Evolutionary conservation across 2,329 filamentous ascomycete species (phyloP), one percentile per base, ranked within the genome.

Genomic region (Diplocarpon mali): DNA sequence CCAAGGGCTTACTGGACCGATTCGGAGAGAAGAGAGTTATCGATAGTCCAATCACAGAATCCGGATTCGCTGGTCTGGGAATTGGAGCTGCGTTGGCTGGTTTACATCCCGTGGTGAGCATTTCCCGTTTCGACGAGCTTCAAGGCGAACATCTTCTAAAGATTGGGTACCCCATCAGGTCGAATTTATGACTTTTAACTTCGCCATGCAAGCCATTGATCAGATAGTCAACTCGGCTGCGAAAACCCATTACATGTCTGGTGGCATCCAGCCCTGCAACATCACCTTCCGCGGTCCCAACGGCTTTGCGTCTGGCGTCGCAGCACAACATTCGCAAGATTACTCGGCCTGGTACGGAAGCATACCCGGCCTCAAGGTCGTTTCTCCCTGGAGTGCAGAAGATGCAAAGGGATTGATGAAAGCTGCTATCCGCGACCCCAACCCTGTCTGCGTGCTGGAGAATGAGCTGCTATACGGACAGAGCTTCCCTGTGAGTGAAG

Each of bases 161-260:
- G 32, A 45, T 34, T 45, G 45, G 38, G 42, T 44, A 34, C 20
- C 7, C 7, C 20, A 24, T 4, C 55, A 92, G 86, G 92, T 85
- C 78, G 92, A 98, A 73, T 98, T 98, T 77, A 98, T 98, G 92
- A 98, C 92, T 62, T 96, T 95, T 80, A 98, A 98, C 79, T 96
- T 96, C 66, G 90, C 92, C 68, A 98, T 98, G 92, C 92, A 98
- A 73, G 87, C 92, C 65, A 98, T 98, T 68, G 92, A 98, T 67
- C 92, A 98, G 68, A 86, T 98, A 65, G 89, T 98, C 79, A 98
- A 98, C 80, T 96, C 90, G 40, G 92, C 76, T 59, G 92, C 88
- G 64, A 98, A 98, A 78, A 98, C 92, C 46, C 90, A 98, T 64
- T 98, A 98, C 76, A 98, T 98, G 92, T 96, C 92, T 54, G 92